A percentile compares a stretch with the other conserved stretches of the same genome.
Evolutionary conservation across 1,284 basidiomycete species (phyloP).

Genomic region (Kwoniella shivajii): DNA sequence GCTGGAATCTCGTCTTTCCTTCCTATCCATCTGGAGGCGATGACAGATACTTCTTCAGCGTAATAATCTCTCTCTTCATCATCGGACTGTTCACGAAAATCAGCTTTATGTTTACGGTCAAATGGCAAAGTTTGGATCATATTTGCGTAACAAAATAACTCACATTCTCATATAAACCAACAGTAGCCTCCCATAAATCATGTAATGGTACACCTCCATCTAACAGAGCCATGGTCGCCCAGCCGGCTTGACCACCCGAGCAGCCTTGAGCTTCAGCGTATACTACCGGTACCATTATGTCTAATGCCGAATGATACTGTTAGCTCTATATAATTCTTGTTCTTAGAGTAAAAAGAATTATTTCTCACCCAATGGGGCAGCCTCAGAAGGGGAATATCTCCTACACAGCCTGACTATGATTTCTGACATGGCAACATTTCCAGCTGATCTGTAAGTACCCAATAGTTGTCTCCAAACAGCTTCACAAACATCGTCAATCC

Average conservation of each 20-base stretch:
- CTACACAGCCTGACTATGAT: slow-evolving; percentile 71
- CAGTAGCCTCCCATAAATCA: slow-evolving; percentile 44
- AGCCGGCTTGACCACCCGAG: slow-evolving; percentile 23
- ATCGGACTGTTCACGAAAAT: slow-evolving; percentile 13
- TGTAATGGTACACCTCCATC: slow-evolving; percentile 42
- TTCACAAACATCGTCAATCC: slow-evolving; percentile 75
- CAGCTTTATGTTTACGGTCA: background rate
- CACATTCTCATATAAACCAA: slow-evolving; percentile 40
- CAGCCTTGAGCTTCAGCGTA: slow-evolving; percentile 29
- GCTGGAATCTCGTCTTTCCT: slow-evolving; percentile 40
- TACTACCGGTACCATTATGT: slow-evolving; percentile 45
- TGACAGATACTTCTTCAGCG: slow-evolving; percentile 44
- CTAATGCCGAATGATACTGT: slow-evolving; percentile 13
- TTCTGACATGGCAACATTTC: slow-evolving; percentile 25
- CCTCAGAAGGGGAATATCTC: slow-evolving; percentile 86
- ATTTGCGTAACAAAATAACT: no score
- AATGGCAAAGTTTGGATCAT: background rate
- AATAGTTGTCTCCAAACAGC: slow-evolving; percentile 90
- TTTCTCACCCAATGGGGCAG: slow-evolving; percentile 81
- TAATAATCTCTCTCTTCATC: slow-evolving; percentile 43
- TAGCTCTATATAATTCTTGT: background rate
- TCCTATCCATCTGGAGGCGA: slow-evolving; percentile 28
- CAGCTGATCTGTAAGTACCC: slow-evolving; percentile 64
- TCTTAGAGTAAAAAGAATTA: slow-evolving; percentile 12
- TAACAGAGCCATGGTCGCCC: slow-evolving; percentile 40